Conservation (phyloP, 352 stramenopile genomes). For the Stramenopiles sp. region DNA sequence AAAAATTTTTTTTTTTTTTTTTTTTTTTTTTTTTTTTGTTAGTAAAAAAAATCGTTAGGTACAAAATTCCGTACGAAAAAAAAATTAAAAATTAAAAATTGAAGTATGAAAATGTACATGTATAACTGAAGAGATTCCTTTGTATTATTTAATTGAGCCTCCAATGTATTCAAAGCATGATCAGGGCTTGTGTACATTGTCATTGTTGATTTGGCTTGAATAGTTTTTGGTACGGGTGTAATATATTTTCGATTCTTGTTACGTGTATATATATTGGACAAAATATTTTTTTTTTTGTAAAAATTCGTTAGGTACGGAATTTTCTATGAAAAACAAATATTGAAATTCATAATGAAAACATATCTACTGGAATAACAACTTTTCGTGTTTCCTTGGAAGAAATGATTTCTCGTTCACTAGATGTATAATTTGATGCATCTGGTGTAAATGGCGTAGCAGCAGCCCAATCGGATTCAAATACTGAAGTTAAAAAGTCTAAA, state of each 20-base stretch:
- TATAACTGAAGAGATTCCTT: slow-evolving; percentile 7
- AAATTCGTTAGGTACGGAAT: not conserved
- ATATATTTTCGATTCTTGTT: slow-evolving; percentile 7
- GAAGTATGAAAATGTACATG: slow-evolving; percentile 10
- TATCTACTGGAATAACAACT: slow-evolving; percentile 1
- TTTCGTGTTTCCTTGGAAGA: not conserved
- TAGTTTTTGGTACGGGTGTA: not conserved
- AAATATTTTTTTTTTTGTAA: not conserved
- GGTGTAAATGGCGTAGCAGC: no score
- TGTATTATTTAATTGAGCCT: slow-evolving; percentile 8
- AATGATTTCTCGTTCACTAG: no score
- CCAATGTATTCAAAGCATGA: slow-evolving; percentile 4
- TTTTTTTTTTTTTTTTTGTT: no score
- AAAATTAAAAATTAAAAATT: no score
- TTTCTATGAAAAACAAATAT: not conserved
- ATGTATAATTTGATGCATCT: no score
- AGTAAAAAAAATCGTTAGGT: no score
- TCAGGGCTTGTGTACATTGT: slow-evolving; percentile 8
- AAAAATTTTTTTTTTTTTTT: no score
- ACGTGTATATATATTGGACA: slow-evolving; percentile 10
- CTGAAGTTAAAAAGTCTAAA: not conserved
- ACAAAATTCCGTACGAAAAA: no score
- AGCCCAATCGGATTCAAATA: slow-evolving; percentile 1
- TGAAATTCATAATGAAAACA: not conserved
- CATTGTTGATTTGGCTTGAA: slow-evolving; percentile 3